Evolutionary conservation across 352 stramenopile genomes (phyloP), one percentile per base, ranked within the genome.

Genomic region (Blastocystis sp.): DNA sequence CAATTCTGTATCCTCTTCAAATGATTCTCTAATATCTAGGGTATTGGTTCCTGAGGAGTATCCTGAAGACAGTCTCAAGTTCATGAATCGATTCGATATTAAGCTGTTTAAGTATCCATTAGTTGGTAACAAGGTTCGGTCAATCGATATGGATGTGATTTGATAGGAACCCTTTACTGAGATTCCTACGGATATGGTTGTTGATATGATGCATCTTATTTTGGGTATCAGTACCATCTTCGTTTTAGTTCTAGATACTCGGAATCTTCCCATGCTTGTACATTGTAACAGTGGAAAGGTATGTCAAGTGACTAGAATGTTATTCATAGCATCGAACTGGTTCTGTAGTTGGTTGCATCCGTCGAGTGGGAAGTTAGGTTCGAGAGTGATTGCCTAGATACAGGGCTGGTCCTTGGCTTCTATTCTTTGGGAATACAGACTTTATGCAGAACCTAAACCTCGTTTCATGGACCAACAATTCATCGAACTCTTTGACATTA

Each of bases 231-330:
- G 9, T 48, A 40, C 9, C 27, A 4, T 42, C 19, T 51, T 48
- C 15, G 9, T 48, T 69, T 37, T 35, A 66, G 13, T 19, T 22
- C 19, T 27, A 84, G 73, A 84, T 66, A 84, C 42, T 17, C 73
- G 73, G 22, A 84, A 84, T 68, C 73, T 84, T 19, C 73, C 73
- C 24, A 54, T 84, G 11, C 53, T 84, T 35, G 68, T 84, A n/a
- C 73, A 84, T 40, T 84, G 73, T 27, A 84, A 84, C 33, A 84
- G 73, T 64, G 73, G 73, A 68, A 84, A 84, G 33, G 64, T 76
- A n/a, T 17, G 15, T 24, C n/a, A n/a, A 27, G 15, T 15, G 9
- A n/a, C 13, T 13, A n/a, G 13, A 54, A 27, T 13, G 22, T 76
- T 27, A 76, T 27, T n/a, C n/a, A 9, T 76, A 76, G 73, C 73